phyloP scores from a whole-genome alignment of 352 stramenopile species.

The Pythium volutum region DNA sequence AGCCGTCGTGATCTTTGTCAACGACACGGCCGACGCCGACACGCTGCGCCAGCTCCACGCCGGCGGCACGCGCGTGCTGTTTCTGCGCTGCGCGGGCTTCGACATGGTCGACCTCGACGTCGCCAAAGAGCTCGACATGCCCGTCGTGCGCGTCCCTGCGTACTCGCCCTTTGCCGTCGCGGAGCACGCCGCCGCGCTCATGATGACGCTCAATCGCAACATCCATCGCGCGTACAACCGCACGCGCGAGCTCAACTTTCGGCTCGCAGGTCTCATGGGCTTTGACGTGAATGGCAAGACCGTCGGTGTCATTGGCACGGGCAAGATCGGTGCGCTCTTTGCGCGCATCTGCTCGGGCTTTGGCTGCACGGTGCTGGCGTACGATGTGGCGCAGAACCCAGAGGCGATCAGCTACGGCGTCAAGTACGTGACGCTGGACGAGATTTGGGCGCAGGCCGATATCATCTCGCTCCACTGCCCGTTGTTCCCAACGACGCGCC shows the following conservation, averaged over 20 bases:
- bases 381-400: conserved; percentile 59
- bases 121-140: conserved; percentile 55
- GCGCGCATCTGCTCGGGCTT: conserved; percentile 38
- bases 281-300: conserved; percentile 76
- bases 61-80: conserved; percentile 55
- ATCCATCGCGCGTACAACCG: conserved; percentile 74
- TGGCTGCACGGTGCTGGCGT: conserved; percentile 45
- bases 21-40: conserved; percentile 66
- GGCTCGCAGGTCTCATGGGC: conserved; percentile 50
- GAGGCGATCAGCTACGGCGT: conserved; percentile 41
- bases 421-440: conserved; percentile 58
- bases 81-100: conserved; percentile 80
- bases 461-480: conserved; percentile 89
- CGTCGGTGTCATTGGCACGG: conserved; percentile 61
- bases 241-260: conserved; percentile 75
- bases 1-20: conserved; percentile 82
- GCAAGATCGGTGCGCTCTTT: conserved; percentile 51
- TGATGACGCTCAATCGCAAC: conserved; percentile 84
- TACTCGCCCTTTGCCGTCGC: conserved; percentile 84
- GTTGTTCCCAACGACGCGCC: conserved; percentile 73
- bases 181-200: conserved; percentile 67
- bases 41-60: conserved; percentile 53
- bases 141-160: conserved; percentile 60
- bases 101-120: conserved; percentile 71
- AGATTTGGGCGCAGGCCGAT: conserved; percentile 65